phyloP scores from a whole-genome alignment of 2,329 filamentous ascomycete genomes.

The Cryphonectria carpinicola region DNA sequence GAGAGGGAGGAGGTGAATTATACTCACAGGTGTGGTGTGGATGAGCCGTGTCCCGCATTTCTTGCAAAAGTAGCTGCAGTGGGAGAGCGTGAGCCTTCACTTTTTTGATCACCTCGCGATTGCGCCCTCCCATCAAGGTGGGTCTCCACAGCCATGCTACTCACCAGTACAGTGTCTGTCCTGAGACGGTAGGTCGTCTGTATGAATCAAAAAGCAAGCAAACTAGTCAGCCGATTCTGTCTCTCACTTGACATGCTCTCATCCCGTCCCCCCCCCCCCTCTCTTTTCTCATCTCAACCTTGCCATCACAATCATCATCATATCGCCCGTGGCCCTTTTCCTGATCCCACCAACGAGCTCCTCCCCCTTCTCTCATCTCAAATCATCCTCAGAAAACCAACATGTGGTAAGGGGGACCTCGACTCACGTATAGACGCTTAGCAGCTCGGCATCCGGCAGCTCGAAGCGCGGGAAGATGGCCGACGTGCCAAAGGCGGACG shows the following conservation, averaged over 20 bases:
- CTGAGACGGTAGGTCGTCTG: slow-evolving; percentile 61
- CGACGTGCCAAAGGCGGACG: slow-evolving; percentile 69
- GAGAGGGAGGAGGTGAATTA: neutral
- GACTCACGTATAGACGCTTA: slow-evolving; percentile 62
- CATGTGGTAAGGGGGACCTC: neutral
- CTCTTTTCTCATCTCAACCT: neutral
- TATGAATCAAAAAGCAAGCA: slow-evolving; percentile 9
- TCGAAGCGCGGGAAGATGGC: slow-evolving; percentile 72
- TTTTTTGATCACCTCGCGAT: neutral
- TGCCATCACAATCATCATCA: neutral
- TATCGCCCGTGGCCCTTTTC: neutral
- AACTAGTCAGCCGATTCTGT: slow-evolving; percentile 13
- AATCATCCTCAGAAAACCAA: neutral
- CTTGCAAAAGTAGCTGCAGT: slow-evolving; percentile 65
- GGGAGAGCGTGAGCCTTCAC: neutral
- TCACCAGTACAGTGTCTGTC: slow-evolving; percentile 62
- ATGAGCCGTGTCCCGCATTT: slow-evolving; percentile 68
- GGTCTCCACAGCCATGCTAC: slow-evolving; percentile 27
- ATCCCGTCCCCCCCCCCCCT: too few relatives aligned
- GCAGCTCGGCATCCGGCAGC: slow-evolving; percentile 51
- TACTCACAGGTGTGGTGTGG: slow-evolving; percentile 60
- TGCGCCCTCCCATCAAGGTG: neutral
- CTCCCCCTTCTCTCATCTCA: neutral
- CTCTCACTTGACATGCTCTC: neutral
- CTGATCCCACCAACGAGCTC: neutral